Evolutionary conservation across 2,329 filamentous ascomycete genomes (phyloP).

Genomic region (Fusarium sp.): DNA sequence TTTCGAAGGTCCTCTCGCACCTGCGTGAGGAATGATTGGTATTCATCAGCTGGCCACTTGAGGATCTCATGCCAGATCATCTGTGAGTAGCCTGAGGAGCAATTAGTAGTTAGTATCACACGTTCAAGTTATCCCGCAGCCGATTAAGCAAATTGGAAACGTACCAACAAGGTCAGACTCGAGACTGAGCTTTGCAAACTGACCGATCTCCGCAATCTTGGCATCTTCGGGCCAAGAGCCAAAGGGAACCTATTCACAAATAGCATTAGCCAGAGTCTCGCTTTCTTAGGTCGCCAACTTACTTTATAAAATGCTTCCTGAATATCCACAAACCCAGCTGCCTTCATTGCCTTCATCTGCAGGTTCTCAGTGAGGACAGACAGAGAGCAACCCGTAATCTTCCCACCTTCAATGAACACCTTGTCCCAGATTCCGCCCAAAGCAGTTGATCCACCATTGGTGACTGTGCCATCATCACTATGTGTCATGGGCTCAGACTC

Average conservation of each 20-base stretch:
- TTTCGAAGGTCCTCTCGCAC: constrained; percentile 19
- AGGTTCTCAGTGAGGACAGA: constrained; percentile 11
- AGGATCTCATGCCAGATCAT: constrained; percentile 25
- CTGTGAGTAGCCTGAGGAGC: constrained; percentile 9
- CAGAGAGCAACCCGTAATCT: constrained; percentile 2
- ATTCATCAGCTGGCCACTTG: constrained; percentile 21
- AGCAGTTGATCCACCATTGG: neutral
- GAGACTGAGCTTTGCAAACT: constrained; percentile 20
- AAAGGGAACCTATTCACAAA: constrained; percentile 1
- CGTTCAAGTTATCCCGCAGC: rapidly evolving
- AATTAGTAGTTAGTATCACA: neutral
- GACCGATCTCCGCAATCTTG: constrained; percentile 15
- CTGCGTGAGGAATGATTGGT: constrained; percentile 19
- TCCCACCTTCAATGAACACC: constrained; percentile 19
- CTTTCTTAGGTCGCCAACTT: neutral
- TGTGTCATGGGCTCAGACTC: constrained; percentile 14
- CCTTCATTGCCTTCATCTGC: constrained; percentile 18
- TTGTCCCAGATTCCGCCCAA: constrained; percentile 17
- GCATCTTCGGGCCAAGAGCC: constrained; percentile 19
- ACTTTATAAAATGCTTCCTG: constrained; percentile 11
- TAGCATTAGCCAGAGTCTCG: neutral
- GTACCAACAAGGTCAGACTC: constrained; percentile 27
- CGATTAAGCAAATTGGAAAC: neutral
- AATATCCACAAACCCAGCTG: constrained; percentile 23
- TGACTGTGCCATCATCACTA: constrained; percentile 20